Conservation (phyloP, 352 stramenopile genomes). For the Phytophthora sp. region DNA sequence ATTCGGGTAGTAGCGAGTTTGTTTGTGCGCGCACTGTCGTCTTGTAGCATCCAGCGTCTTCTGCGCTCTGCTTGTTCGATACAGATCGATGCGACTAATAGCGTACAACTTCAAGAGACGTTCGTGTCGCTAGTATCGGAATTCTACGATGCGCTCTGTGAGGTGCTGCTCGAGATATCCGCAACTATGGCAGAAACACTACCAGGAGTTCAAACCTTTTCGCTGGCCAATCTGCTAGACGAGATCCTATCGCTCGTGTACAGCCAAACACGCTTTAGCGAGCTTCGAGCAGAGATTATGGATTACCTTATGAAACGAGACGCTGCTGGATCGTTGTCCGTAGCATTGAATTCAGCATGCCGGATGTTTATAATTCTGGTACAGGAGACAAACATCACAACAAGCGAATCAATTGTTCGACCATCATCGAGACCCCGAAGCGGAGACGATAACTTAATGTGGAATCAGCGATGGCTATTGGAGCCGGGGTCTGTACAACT, state of each 20-base stretch:
- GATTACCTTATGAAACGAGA: too few relatives aligned
- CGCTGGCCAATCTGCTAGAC: constrained; percentile 27
- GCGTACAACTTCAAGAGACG: constrained; percentile 1
- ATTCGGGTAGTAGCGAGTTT: constrained; percentile 8
- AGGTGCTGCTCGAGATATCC: constrained; percentile 4
- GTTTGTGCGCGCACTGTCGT: constrained; percentile 20
- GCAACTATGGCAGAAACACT: not conserved
- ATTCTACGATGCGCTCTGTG: constrained; percentile 20
- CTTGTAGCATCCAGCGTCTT: not conserved
- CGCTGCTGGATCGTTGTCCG: constrained; percentile 15
- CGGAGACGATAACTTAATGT: constrained; percentile 8
- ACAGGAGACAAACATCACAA: not conserved
- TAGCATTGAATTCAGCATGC: constrained; percentile 4
- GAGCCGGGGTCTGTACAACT: constrained; percentile 17
- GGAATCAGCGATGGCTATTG: constrained; percentile 34
- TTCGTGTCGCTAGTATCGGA: constrained; percentile 22
- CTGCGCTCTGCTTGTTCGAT: constrained; percentile 1
- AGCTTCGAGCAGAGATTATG: constrained; percentile 4
- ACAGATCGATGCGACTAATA: not conserved
- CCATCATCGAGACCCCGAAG: not conserved
- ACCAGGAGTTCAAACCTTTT: not conserved
- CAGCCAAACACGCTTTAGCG: constrained; percentile 5
- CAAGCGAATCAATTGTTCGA: too few relatives aligned
- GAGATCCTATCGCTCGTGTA: constrained; percentile 39
- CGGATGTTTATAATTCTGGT: constrained; percentile 9